Evolutionary conservation across 176 grass and related monocot species (phyloP).

Genomic region (Rhynchospora breviuscula): DNA sequence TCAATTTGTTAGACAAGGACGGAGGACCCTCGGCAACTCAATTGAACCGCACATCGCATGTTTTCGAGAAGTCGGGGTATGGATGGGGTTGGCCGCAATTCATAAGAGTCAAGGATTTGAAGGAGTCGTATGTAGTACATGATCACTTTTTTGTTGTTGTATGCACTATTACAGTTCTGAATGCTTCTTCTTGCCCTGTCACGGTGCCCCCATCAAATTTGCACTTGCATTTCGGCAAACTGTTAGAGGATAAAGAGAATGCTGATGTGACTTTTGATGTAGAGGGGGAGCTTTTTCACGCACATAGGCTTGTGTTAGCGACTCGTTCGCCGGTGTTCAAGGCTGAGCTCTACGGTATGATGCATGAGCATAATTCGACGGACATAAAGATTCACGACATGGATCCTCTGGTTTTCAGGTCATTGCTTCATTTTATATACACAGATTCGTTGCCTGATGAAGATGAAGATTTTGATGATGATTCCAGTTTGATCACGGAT

Average conservation of each 20-base stretch:
- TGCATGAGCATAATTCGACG: neutral
- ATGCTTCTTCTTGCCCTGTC: neutral
- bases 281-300: neutral
- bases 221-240: neutral
- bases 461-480: neutral
- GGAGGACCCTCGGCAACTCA: neutral
- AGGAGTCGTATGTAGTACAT: neutral
- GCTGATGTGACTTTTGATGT: constrained; percentile 4
- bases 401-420: constrained; percentile 2
- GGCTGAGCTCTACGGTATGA: constrained; percentile 9
- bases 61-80: constrained; percentile 16
- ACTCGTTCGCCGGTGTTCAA: constrained; percentile 24
- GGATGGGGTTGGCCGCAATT: constrained; percentile 22
- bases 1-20: constrained; percentile 13
- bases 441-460: constrained; percentile 12
- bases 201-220: neutral
- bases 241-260: constrained; percentile 17
- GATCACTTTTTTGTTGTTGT: constrained; percentile 15
- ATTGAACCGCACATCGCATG: constrained; percentile 13
- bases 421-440: constrained; percentile 19
- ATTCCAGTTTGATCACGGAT: neutral
- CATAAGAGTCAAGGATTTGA: constrained; percentile 5
- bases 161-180: constrained; percentile 18
- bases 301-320: constrained; percentile 13
- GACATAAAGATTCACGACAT: constrained; percentile 4